Base-by-base conservation (phyloP, 2,329 filamentous ascomycete genomes). In the Fusarium lyarnte region DNA sequence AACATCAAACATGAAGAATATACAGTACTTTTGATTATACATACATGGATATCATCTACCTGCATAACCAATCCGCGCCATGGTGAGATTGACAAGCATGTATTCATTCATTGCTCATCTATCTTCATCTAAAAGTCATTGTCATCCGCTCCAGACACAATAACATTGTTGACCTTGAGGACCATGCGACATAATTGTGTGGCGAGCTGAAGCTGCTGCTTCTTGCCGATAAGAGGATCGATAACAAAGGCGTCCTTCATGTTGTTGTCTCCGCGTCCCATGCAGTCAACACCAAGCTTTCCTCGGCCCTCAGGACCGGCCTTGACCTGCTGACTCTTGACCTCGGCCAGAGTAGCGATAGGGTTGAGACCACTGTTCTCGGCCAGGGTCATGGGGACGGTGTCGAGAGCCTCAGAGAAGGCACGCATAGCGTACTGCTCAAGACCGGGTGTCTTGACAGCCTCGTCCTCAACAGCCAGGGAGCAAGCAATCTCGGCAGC, bases 371-470 rank as follows among this genome's bases (percentile, higher is more conserved):
- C 96, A 76, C 94, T 97, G 88, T 99, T 99, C 88, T 99, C 95
- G 14, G 96, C 95, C 68, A 99, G 88, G 4, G 96, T 94, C 94
- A 99, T 96, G 38, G 96, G 96, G 3, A 99, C 88, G 4, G 93
- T 88, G 82, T 99, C 96, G 39, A 99, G 90, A 9, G 96, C 97
- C 83, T 98, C 95, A 69, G 96, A 90, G 81, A 99, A 99, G 29
- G 96, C 96, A 70, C 96, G 93, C 95, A 99, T 99, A 74, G 95
- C 95, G 83, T 99, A 99, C 84, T 99, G 96, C 85, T 98, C 95
- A 42, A 99, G 90, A n/a, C 96, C 96, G 29, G 95, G 94, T 58
- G 94, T 97, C 91, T 97, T 94, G 79, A 95, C 91, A 46, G 95
- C 95, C 31, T 94, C 95, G 78, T 98, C 95, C 83, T 98, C 95